Evolutionary conservation across 495 filamentous ascomycete species (phyloP).

Genomic region (Terfezia claveryi): DNA sequence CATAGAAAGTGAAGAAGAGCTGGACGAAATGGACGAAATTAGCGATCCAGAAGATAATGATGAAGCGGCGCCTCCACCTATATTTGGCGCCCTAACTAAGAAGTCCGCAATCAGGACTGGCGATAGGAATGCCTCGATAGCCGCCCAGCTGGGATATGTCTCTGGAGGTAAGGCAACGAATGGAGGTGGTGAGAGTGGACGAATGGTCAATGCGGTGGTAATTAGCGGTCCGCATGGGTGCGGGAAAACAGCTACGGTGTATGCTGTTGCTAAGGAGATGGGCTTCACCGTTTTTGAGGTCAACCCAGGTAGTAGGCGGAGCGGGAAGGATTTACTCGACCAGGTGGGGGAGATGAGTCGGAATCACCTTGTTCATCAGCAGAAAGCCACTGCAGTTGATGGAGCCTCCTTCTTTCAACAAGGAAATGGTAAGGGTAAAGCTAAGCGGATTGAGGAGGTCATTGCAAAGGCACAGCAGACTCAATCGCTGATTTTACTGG

Average conservation of each 20-base stretch:
- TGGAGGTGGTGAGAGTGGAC: slow-evolving; percentile 20
- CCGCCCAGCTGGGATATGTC: neutral
- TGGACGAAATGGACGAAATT: slow-evolving; percentile 49
- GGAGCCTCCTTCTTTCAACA: slow-evolving; percentile 47
- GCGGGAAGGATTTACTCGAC: slow-evolving; percentile 74
- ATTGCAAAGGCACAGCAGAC: slow-evolving; percentile 39
- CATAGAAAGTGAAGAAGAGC: slow-evolving; percentile 64
- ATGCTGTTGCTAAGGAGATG: slow-evolving; percentile 87
- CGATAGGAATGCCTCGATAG: slow-evolving; percentile 17
- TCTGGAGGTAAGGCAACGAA: neutral
- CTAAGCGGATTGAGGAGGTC: slow-evolving; percentile 9
- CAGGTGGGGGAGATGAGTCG: slow-evolving; percentile 89
- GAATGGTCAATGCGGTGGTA: slow-evolving; percentile 40
- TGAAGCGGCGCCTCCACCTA: slow-evolving; percentile 13
- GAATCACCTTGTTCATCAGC: slow-evolving; percentile 67
- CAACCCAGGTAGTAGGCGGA: slow-evolving; percentile 59
- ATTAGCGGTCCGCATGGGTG: slow-evolving; percentile 78
- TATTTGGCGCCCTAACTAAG: slow-evolving; percentile 19
- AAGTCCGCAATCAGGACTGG: slow-evolving; percentile 44
- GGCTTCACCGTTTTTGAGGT: slow-evolving; percentile 93
- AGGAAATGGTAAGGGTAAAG: slow-evolving; percentile 8
- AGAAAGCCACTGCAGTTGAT: slow-evolving; percentile 1
- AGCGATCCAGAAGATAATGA: slow-evolving; percentile 38
- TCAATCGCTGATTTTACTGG: slow-evolving; percentile 82
- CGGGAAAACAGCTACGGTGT: slow-evolving; percentile 81